phyloP scores from a whole-genome alignment of 192 early-diverging fungal species.

The Backusella liffmaniae region DNA sequence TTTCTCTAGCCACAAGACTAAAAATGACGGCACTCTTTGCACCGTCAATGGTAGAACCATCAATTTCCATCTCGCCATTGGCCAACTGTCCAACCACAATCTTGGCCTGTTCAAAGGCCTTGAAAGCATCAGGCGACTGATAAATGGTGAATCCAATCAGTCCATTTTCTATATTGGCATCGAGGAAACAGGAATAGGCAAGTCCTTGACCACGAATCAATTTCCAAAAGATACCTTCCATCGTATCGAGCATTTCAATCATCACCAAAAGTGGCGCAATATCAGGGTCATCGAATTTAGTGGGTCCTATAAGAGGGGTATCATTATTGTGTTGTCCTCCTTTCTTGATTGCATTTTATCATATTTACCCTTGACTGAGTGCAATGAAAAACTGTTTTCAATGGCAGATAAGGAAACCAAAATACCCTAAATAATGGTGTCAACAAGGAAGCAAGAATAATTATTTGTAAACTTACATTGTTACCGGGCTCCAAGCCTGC shows the following conservation, averaged over 20 bases:
- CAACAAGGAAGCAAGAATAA: too few species aligned
- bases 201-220: slow-evolving; percentile 59
- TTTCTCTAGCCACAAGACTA: slow-evolving; percentile 45
- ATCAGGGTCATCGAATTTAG: slow-evolving; percentile 47
- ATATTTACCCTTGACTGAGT: slow-evolving; percentile 38
- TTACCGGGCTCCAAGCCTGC: slow-evolving; percentile 23
- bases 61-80: slow-evolving; percentile 45
- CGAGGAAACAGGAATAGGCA: slow-evolving; percentile 50
- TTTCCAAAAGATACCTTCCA: slow-evolving; percentile 63
- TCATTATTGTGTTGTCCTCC: not conserved
- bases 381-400: slow-evolving; percentile 54
- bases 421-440: slow-evolving; percentile 26
- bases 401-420: slow-evolving; percentile 55
- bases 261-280: slow-evolving; percentile 54
- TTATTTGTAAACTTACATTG: slow-evolving; percentile 12
- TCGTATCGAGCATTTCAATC: slow-evolving; percentile 51
- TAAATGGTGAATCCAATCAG: slow-evolving; percentile 51
- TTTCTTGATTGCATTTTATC: not conserved
- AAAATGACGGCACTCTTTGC: slow-evolving; percentile 60
- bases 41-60: slow-evolving; percentile 47
- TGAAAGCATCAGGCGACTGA: slow-evolving; percentile 50
- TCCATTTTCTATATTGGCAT: slow-evolving; percentile 45
- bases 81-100: slow-evolving; percentile 49
- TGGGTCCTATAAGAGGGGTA: slow-evolving; percentile 33
- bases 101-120: slow-evolving; percentile 52